phyloP scores from a whole-genome alignment of 2,329 filamentous ascomycete species.

The Magnaporthiopsis rhizophila region DNA sequence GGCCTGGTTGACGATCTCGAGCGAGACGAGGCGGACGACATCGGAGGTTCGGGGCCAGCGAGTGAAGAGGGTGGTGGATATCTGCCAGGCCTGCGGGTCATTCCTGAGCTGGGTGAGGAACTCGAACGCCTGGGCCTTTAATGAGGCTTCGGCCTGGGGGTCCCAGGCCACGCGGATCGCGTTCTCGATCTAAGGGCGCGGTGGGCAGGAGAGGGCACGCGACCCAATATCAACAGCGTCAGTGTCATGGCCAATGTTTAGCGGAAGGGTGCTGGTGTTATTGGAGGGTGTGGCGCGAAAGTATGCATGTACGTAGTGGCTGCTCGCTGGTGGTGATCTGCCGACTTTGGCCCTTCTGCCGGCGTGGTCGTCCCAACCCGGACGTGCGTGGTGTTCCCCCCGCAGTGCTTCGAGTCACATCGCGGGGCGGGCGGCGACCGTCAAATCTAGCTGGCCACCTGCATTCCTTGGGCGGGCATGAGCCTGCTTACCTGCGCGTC shows the following conservation, averaged over 20 bases:
- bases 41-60: slow-evolving; percentile 69
- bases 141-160: slow-evolving; percentile 62
- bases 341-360: not conserved
- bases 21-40: slow-evolving; percentile 77
- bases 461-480: not conserved
- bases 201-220: not conserved
- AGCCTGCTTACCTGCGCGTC: slow-evolving; percentile 21
- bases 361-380: not conserved
- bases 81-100: slow-evolving; percentile 82
- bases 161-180: slow-evolving; percentile 93
- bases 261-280: too few relatives aligned
- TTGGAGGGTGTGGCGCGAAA: too few relatives aligned
- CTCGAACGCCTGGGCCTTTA: slow-evolving; percentile 77
- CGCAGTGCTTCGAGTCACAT: not conserved
- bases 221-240: not conserved
- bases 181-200: slow-evolving; percentile 64
- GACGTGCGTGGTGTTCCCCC: not conserved
- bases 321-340: not conserved
- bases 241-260: too few relatives aligned
- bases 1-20: slow-evolving; percentile 90
- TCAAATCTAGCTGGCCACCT: not conserved
- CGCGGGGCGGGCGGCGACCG: too few relatives aligned
- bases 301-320: not conserved
- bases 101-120: slow-evolving; percentile 71
- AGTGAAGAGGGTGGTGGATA: slow-evolving; percentile 79